A percentile compares a stretch with the other conserved stretches of the same genome.
phyloP scores from a whole-genome alignment of 2,329 filamentous ascomycete species.

The Claviceps fusiformis region DNA sequence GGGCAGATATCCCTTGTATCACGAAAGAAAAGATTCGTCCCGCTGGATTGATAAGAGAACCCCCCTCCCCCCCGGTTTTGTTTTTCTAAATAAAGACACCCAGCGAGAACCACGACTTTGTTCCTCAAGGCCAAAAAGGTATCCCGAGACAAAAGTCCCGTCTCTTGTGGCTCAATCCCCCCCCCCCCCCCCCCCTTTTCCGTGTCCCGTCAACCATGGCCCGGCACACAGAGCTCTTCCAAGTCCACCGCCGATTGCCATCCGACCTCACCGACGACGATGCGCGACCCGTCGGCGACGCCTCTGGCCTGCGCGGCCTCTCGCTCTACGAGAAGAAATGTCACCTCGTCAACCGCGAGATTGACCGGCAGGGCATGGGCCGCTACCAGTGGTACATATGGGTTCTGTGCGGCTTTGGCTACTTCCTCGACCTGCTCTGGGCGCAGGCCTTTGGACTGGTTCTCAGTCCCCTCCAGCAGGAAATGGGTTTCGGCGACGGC shows the following conservation, averaged over 20 bases:
- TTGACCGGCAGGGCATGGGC: constrained; percentile 39
- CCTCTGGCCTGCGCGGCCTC: constrained; percentile 12
- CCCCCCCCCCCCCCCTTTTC: background rate
- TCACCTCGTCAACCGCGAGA: constrained; percentile 26
- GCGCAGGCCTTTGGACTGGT: constrained; percentile 44
- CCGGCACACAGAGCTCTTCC: background rate
- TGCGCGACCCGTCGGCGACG: background rate
- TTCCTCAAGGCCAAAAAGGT: no score
- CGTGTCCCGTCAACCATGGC: background rate
- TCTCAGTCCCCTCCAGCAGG: constrained; percentile 38
- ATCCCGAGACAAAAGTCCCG: no score
- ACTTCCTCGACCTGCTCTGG: constrained; percentile 42
- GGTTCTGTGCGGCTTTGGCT: constrained; percentile 39
- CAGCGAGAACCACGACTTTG: no score
- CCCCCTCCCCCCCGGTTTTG: no score
- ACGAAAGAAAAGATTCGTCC: no score
- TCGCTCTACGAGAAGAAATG: constrained; percentile 22
- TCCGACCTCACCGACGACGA: background rate
- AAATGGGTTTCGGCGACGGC: constrained; percentile 34
- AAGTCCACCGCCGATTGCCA: background rate
- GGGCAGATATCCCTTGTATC: no score
- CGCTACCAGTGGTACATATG: constrained; percentile 39
- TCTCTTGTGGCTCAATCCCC: background rate
- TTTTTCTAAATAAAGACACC: no score
- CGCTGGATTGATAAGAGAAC: no score